Percentiles rank a stretch among this genome's conserved stretches.
Conservation (phyloP, 768 basidiomycete species). For the Kwoniella pini region DNA sequence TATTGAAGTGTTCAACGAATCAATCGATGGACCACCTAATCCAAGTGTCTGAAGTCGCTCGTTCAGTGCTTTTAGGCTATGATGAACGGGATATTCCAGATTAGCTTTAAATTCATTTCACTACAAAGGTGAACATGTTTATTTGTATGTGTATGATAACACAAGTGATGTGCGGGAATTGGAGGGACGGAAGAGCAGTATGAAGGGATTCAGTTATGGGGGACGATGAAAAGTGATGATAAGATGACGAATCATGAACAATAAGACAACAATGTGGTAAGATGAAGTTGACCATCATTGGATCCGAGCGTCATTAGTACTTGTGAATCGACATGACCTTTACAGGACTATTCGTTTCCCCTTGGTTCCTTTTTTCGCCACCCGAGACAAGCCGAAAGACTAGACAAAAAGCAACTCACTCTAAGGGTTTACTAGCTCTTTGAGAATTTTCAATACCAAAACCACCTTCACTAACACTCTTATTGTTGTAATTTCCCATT, state of each 20-base stretch:
- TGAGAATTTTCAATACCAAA: constrained; percentile 2
- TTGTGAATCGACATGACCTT: not conserved
- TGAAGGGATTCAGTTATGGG: no score
- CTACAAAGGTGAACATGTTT: not conserved
- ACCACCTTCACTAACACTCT: constrained; percentile 12
- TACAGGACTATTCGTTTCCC: not conserved
- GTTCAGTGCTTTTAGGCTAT: constrained; percentile 23
- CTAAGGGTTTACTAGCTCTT: constrained; percentile 19
- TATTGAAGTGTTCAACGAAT: constrained; percentile 4
- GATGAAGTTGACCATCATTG: not conserved
- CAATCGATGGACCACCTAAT: constrained; percentile 17
- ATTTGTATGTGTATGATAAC: constrained; percentile 1
- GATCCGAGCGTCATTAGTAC: not conserved
- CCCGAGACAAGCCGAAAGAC: not conserved
- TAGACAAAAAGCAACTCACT: constrained; percentile 28
- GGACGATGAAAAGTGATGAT: no score
- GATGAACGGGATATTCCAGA: not conserved
- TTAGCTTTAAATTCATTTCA: not conserved
- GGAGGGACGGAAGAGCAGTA: not conserved
- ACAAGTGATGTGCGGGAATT: no score
- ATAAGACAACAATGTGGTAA: not conserved
- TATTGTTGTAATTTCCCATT: not conserved
- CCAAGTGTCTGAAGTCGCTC: constrained; percentile 25
- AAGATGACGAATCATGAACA: not conserved
- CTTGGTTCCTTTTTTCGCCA: not conserved